Evolutionary conservation across 2,329 filamentous ascomycete species (phyloP), one percentile per base, ranked within the genome.

Genomic region (Aspergillus sp.): DNA sequence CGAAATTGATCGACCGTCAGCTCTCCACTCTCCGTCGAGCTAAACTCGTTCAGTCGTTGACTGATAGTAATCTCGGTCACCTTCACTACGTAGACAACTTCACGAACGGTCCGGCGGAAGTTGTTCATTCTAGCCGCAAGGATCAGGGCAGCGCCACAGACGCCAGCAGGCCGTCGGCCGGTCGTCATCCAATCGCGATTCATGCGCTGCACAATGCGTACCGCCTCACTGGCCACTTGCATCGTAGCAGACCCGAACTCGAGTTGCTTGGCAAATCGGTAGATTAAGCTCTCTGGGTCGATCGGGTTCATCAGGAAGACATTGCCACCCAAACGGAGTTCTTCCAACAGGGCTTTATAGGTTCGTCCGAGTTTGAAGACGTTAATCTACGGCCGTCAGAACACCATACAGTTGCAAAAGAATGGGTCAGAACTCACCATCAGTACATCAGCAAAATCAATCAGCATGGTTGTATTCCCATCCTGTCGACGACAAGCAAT

Each of bases 61-160:
- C 89, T 86, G 50, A 98, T 88, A 5, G 93, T 98, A 51, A 88
- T 80, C 54, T 94, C 94, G 38, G 90, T 94, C 43, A 97, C 90
- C 64, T 96, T 97, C 64, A 96, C 91, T 34, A 96, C 87, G 64
- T 95, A 97, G n/a, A 97, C 91, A 6, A 98, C 86, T 68, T 98
- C 93, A 29, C 89, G 81, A 8, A 94, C 82, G 0, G 89, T 95
- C 12, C 93, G 83, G 40, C 91, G 85, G 63, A 94, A 98, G 67
- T 97, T 97, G 77, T 96, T 94, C 85, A 97, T 97, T 44, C 93
- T 86, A 6, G 93, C 91, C 5, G 93, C 93, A 65, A 98, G 84
- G 51, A 98, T 86, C 42, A 98, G 78, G 55, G 90, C 94, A 8
- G 93, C 93, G 51, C 93, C 93, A 65, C 90, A 96, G 46, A 97